phyloP scores from a whole-genome alignment of 2,329 filamentous ascomycete genomes.

The Xylariaceae sp. region DNA sequence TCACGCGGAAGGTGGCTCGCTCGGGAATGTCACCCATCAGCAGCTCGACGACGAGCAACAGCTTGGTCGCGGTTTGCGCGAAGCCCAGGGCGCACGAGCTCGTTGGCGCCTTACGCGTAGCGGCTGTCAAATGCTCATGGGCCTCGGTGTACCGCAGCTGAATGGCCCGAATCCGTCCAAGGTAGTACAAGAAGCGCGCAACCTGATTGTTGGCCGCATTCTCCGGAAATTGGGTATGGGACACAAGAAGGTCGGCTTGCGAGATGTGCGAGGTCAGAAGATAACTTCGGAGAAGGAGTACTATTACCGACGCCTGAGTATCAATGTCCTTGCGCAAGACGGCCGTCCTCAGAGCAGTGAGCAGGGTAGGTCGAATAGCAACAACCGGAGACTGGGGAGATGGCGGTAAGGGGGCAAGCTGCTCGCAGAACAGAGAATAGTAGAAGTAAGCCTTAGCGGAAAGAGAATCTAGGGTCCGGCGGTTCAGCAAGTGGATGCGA shows the following conservation, averaged over 20 bases:
- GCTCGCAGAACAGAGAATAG: conserved; percentile 93
- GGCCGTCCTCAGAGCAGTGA: conserved; percentile 89
- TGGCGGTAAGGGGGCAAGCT: conserved; percentile 82
- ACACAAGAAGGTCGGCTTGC: conserved; percentile 93
- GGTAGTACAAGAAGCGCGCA: conserved; percentile 94
- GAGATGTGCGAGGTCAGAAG: conserved; percentile 94
- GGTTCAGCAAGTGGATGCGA: conserved; percentile 85
- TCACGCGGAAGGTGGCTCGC: conserved; percentile 88
- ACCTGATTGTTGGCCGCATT: conserved; percentile 98
- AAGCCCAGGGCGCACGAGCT: conserved; percentile 89
- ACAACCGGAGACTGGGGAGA: conserved; percentile 88
- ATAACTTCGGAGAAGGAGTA: conserved; percentile 92
- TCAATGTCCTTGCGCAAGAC: conserved; percentile 96
- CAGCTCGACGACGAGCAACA: conserved; percentile 94
- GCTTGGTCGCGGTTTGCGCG: conserved; percentile 93
- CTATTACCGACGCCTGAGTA: conserved; percentile 95
- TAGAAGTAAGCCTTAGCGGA: conserved; percentile 98
- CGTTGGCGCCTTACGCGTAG: conserved; percentile 92
- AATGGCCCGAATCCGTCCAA: conserved; percentile 93
- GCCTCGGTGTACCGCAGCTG: conserved; percentile 97
- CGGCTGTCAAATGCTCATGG: conserved; percentile 89
- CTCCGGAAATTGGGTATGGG: conserved; percentile 92
- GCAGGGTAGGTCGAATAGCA: conserved; percentile 79
- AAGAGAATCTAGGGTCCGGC: conserved; percentile 89
- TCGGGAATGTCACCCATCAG: conserved; percentile 99